Base-by-base conservation (phyloP, 2,329 filamentous ascomycete genomes). In the Fusarium chuoi region DNA sequence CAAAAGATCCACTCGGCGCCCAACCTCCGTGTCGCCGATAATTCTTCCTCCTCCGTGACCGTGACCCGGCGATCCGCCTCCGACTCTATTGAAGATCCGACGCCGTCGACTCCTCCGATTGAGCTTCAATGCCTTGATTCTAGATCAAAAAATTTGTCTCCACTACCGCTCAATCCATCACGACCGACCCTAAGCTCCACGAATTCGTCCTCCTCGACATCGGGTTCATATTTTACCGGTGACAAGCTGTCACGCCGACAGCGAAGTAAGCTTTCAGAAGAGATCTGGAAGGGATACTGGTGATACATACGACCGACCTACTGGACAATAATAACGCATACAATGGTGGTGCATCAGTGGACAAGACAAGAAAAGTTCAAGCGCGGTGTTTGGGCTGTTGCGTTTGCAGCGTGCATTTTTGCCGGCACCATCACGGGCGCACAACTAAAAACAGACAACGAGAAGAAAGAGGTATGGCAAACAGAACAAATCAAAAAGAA, bases 381-480 rank as follows among this genome's bases (percentile, higher is more conserved):
- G 66, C 74, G 79, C 49, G 82, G 80, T 62, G 65, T 83, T 62
- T 80, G 79, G 78, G 86, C 86, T n/a, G 82, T 78, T 39, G 85
- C 85, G 39, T 83, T 87, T 69, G 84, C 83, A 7, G 85, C 85
- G 67, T 82, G 87, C 64, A 82, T 86, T 68, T 80, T 84, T 66
- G 85, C 86, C 38, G 86, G 86, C 65, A 79, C 84, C 49, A 81
- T 86, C 52, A 87, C 87, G 63, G 87, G 87, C 58, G 87, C 86
- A 12, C 84, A 85, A 51, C 77, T 88, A 51, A 88, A 87, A 79
- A 82, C 83, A 54, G 84, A 87, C 67, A 81, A 83, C 65, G 85
- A 88, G 70, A 86, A 83, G 74, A 79, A 82, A 70, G 79, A 85
- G 75, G 86, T 87, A 66, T 44, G 77, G 70, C 20, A 12, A 14